phyloP scores from a whole-genome alignment of 2,329 filamentous ascomycete genomes.

The Basipetospora chlamydospora region DNA sequence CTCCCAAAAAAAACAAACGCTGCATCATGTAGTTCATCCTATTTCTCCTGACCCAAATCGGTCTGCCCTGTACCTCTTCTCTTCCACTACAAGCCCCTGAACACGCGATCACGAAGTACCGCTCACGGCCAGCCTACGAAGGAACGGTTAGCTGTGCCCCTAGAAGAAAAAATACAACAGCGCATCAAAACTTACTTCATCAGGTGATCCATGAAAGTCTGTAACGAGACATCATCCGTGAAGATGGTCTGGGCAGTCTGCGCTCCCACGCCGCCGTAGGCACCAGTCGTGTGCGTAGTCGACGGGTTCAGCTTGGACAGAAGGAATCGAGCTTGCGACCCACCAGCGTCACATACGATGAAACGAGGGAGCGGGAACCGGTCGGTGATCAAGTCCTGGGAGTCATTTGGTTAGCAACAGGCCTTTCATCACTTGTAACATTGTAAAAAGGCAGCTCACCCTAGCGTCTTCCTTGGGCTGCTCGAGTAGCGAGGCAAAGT shows the following conservation, averaged over 20 bases:
- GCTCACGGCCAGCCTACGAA: slow-evolving; percentile 45
- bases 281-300: slow-evolving; percentile 86
- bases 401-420: no score
- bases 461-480: slow-evolving; percentile 93
- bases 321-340: slow-evolving; percentile 92
- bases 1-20: neutral
- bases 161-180: no score
- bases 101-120: slow-evolving; percentile 37
- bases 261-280: slow-evolving; percentile 73
- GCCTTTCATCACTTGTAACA: no score
- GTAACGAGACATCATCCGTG: slow-evolving; percentile 92
- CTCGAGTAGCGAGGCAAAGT: slow-evolving; percentile 76
- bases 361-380: slow-evolving; percentile 97
- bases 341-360: slow-evolving; percentile 96
- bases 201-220: slow-evolving; percentile 98
- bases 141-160: slow-evolving; percentile 8
- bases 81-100: no score
- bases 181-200: slow-evolving; percentile 65
- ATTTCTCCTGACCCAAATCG: neutral
- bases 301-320: slow-evolving; percentile 95
- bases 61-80: neutral
- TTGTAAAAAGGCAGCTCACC: slow-evolving; percentile 38
- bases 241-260: slow-evolving; percentile 96
- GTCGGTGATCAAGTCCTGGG: slow-evolving; percentile 84
- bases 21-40: neutral